Conservation (phyloP, 805 yeast species). For the Starmerella apicola region DNA sequence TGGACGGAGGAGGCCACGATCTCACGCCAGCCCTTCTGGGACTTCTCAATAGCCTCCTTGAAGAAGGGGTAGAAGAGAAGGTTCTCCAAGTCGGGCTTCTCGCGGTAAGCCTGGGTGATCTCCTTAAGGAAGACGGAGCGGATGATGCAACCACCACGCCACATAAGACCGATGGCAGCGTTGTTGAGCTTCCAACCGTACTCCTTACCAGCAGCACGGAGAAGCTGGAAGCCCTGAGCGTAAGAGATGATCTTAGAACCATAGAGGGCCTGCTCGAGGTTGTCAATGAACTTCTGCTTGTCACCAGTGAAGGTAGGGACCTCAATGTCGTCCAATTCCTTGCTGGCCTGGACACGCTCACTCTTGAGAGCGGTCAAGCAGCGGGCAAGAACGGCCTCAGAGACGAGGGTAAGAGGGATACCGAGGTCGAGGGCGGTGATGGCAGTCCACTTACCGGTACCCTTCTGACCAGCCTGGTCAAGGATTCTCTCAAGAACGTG, state of each 20-base stretch:
- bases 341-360: slow-evolving; percentile 83
- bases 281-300: slow-evolving; percentile 74
- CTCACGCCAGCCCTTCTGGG: slow-evolving; percentile 93
- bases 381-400: slow-evolving; percentile 97
- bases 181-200: slow-evolving; percentile 95
- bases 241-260: slow-evolving; percentile 97
- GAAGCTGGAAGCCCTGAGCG: slow-evolving; percentile 99
- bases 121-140: slow-evolving; percentile 97
- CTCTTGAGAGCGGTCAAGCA: slow-evolving; percentile 83
- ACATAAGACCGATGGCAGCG: slow-evolving; percentile 97
- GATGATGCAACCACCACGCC: slow-evolving; percentile 99
- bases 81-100: slow-evolving; percentile 87
- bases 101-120: slow-evolving; percentile 91
- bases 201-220: slow-evolving; percentile 95
- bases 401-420: slow-evolving; percentile 95
- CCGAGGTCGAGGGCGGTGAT: slow-evolving; percentile 95
- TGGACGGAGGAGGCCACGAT: slow-evolving; percentile 64
- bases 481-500: slow-evolving; percentile 93
- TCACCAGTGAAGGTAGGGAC: slow-evolving; percentile 56
- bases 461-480: slow-evolving; percentile 98
- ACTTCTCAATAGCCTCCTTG: slow-evolving; percentile 78
- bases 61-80: slow-evolving; percentile 92
- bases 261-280: slow-evolving; percentile 93
- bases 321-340: slow-evolving; percentile 33
- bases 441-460: slow-evolving; percentile 99